Percentiles rank a stretch among this genome's conserved stretches.
These are phyloP conservation scores for Gremmenia infestans DNA, from an alignment of 2,329 filamentous ascomycete genomes.

Conservation along the genomic window DNA sequence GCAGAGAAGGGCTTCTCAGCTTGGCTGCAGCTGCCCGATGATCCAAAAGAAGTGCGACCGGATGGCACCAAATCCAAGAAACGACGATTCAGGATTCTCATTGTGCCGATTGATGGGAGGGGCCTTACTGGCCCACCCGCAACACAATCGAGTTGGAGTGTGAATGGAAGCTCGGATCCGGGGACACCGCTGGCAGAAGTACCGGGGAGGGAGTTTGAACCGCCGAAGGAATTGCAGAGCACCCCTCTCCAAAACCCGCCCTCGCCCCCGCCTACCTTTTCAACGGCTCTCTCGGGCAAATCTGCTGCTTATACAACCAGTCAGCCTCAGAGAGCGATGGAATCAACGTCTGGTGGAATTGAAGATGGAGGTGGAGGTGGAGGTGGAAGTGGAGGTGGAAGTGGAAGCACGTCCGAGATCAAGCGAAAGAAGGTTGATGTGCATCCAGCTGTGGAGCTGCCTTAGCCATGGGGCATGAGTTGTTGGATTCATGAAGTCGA, in stretches of 20 bases:
- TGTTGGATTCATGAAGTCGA: too few relatives aligned
- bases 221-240: neutral
- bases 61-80: slow-evolving; percentile 1
- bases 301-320: neutral
- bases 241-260: neutral
- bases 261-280: neutral
- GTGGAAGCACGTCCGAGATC: neutral
- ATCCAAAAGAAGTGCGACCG: slow-evolving; percentile 7
- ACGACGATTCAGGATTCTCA: slow-evolving; percentile 1
- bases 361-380: too few relatives aligned
- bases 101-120: slow-evolving; percentile 2
- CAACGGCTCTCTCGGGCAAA: neutral
- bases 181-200: neutral
- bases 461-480: too few relatives aligned
- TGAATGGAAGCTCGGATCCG: neutral
- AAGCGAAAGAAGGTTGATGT: neutral
- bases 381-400: neutral
- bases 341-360: neutral
- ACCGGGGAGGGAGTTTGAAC: neutral
- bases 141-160: neutral
- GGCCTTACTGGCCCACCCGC: neutral
- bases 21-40: slow-evolving; percentile 23
- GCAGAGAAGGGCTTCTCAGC: slow-evolving; percentile 17
- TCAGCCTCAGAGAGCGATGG: neutral
- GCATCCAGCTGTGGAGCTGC: neutral